A percentile compares a stretch with the other conserved stretches of the same genome.
phyloP scores from a whole-genome alignment of 352 stramenopile genomes.

The Labyrinthula sp. region DNA sequence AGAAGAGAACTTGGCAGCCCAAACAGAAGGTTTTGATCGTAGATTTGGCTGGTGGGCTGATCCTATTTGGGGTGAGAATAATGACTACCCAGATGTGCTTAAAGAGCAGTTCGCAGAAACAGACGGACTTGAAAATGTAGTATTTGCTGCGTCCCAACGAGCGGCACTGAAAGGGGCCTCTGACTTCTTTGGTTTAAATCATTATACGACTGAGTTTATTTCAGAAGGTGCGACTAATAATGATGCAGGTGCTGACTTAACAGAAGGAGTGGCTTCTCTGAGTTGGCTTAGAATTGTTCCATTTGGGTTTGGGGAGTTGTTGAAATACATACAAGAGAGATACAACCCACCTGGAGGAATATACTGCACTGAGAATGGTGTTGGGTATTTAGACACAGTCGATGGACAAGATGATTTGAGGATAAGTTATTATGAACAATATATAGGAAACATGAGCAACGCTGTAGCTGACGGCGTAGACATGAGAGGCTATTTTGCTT shows the following conservation, averaged over 20 bases:
- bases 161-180: constrained; percentile 47
- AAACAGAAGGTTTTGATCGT: constrained; percentile 57
- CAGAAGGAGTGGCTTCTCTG: too few species aligned
- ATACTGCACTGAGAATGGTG: constrained; percentile 75
- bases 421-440: too few species aligned
- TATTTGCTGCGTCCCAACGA: constrained; percentile 59
- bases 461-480: constrained; percentile 39
- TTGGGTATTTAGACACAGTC: too few species aligned
- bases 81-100: constrained; percentile 74
- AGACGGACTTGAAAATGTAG: constrained; percentile 53
- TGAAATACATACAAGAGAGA: constrained; percentile 60
- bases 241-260: too few species aligned
- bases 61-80: constrained; percentile 58
- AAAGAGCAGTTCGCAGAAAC: too few species aligned
- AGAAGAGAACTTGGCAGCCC: too few species aligned
- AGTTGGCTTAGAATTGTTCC: constrained; percentile 45
- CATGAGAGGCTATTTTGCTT: constrained; percentile 69
- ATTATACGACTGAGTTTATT: constrained; percentile 71
- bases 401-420: too few species aligned
- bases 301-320: constrained; percentile 56
- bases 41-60: constrained; percentile 68
- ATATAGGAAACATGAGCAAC: constrained; percentile 47
- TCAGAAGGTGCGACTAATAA: too few species aligned
- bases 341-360: constrained; percentile 53
- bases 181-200: constrained; percentile 83